phyloP scores from a whole-genome alignment of 306 rosid genomes.

The Cucurbita maxima region DNA sequence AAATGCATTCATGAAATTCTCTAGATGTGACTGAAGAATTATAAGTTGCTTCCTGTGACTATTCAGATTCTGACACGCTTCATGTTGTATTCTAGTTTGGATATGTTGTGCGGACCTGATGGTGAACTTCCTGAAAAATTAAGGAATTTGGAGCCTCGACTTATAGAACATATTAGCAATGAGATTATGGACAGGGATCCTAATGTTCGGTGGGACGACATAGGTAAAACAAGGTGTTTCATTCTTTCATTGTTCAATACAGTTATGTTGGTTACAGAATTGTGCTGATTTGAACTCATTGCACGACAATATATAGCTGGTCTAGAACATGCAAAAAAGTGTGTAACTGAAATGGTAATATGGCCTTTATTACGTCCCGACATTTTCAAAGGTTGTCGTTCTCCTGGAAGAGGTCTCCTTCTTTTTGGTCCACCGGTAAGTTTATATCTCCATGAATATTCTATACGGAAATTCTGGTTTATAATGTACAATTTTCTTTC shows the following conservation, averaged over 20 bases:
- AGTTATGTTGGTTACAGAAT: conserved; percentile 1
- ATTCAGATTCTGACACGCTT: conserved; percentile 14
- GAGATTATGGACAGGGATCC: conserved; percentile 97
- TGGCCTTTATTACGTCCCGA: conserved; percentile 80
- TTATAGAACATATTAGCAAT: conserved; percentile 86
- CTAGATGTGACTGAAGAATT: background rate
- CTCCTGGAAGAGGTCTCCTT: conserved; percentile 94
- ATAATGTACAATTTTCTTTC: conserved; percentile 16
- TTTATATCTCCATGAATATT: conserved; percentile 13
- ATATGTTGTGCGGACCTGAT: conserved; percentile 80
- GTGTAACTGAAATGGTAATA: conserved; percentile 89
- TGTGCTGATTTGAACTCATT: conserved; percentile 12
- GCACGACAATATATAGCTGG: conserved; percentile 45
- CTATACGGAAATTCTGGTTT: conserved; percentile 6
- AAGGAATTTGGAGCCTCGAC: conserved; percentile 93
- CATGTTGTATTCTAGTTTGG: conserved; percentile 45
- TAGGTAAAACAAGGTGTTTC: conserved; percentile 33
- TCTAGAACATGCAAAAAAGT: conserved; percentile 70
- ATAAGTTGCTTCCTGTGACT: conserved; percentile 3
- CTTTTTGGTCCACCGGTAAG: conserved; percentile 97
- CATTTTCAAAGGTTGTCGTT: conserved; percentile 81
- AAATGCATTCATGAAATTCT: background rate
- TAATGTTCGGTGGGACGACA: conserved; percentile 72
- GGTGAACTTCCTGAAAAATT: conserved; percentile 98
- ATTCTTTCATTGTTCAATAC: conserved; percentile 7